Evolutionary conservation across 345 rosid genomes (phyloP).

Genomic region (Sisymbrium irio): DNA sequence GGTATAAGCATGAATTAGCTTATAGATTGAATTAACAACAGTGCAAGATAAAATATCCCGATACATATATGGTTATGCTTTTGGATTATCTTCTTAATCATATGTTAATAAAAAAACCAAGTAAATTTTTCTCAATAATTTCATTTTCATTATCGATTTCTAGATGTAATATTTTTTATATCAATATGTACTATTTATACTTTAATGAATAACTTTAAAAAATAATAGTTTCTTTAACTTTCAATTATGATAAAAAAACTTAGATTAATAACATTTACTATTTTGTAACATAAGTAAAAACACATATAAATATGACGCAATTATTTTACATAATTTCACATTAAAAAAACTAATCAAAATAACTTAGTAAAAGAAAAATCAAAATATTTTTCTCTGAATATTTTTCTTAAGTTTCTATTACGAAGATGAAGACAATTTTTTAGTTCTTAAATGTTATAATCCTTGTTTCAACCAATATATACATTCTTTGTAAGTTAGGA

Average conservation of each 20-base stretch:
- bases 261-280: not conserved
- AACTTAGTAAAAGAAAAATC: not conserved
- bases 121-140: no score
- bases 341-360: not conserved
- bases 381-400: not conserved
- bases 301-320: not conserved
- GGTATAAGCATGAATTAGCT: no score
- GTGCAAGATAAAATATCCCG: no score
- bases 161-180: no score
- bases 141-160: no score
- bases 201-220: not conserved
- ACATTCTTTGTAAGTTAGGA: not conserved
- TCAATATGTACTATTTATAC: no score
- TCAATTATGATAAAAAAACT: not conserved
- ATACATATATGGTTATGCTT: no score
- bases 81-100: no score
- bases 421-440: not conserved
- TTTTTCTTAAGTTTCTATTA: not conserved
- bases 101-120: no score
- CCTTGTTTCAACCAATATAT: not conserved
- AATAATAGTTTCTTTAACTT: not conserved
- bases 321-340: not conserved
- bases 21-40: no score
- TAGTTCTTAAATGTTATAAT: not conserved
- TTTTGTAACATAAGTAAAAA: not conserved